Conservation (phyloP, 495 filamentous ascomycete genomes). For the Rusavskia elegans region DNA sequence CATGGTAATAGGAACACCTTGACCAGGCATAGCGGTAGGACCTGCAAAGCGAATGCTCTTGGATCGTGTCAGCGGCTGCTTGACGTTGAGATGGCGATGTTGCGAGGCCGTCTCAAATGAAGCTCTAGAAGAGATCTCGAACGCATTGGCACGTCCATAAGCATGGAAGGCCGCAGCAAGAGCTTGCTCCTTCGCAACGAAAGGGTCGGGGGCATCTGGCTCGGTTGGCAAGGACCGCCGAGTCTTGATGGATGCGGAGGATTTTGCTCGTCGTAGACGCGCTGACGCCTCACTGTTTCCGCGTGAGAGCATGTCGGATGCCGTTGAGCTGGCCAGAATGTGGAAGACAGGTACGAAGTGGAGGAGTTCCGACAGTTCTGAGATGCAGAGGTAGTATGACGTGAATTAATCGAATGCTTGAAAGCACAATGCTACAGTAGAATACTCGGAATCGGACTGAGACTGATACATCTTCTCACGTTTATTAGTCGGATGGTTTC, state of each 20-base stretch:
- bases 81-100: not conserved
- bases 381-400: no score
- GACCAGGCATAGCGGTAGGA: constrained; percentile 14
- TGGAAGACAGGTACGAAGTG: not conserved
- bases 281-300: constrained; percentile 25
- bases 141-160: constrained; percentile 39
- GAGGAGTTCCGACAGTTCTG: not conserved
- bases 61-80: constrained; percentile 12
- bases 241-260: constrained; percentile 41
- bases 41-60: constrained; percentile 43
- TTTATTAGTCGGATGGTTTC: no score
- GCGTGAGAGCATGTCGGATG: constrained; percentile 29
- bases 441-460: no score
- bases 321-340: not conserved
- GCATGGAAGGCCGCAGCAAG: constrained; percentile 52
- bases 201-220: constrained; percentile 33
- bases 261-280: constrained; percentile 43
- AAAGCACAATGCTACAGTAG: no score
- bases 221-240: constrained; percentile 10
- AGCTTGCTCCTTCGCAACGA: constrained; percentile 43
- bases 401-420: no score
- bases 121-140: constrained; percentile 4
- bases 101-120: constrained; percentile 1
- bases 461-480: no score
- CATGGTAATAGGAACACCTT: constrained; percentile 11